Evolutionary conservation across 2,329 filamentous ascomycete species (phyloP).

Genomic region (Penicillium janthinellum): DNA sequence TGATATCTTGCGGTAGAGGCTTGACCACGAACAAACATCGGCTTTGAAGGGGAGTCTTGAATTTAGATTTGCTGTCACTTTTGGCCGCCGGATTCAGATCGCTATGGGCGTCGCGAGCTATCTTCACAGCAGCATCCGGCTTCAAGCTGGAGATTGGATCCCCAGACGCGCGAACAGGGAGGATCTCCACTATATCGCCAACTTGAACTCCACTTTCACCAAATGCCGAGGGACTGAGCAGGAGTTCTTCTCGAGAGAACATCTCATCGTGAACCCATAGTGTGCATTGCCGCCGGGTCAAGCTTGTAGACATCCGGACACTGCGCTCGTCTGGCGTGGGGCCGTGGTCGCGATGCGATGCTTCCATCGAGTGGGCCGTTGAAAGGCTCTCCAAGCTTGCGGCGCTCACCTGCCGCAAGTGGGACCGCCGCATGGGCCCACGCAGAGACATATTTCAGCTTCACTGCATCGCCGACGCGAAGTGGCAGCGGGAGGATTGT

Average conservation of each 20-base stretch:
- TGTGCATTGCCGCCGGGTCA: constrained; percentile 45
- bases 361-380: constrained; percentile 34
- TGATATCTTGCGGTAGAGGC: constrained; percentile 69
- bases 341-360: constrained; percentile 30
- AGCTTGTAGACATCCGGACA: constrained; percentile 30
- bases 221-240: constrained; percentile 74
- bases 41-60: constrained; percentile 38
- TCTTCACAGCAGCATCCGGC: constrained; percentile 32
- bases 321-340: constrained; percentile 32
- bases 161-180: constrained; percentile 55
- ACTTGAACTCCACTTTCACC: constrained; percentile 63
- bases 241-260: constrained; percentile 74
- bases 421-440: constrained; percentile 43
- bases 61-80: constrained; percentile 34
- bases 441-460: constrained; percentile 40
- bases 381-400: constrained; percentile 41
- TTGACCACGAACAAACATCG: constrained; percentile 72
- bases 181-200: constrained; percentile 73
- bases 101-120: constrained; percentile 30
- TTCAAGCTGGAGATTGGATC: constrained; percentile 38
- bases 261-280: constrained; percentile 69
- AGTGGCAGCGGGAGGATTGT: constrained; percentile 10
- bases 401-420: constrained; percentile 45
- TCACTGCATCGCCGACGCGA: constrained; percentile 26
- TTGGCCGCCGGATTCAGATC: constrained; percentile 29